These are phyloP conservation scores for Acanthamoeba lenticulata DNA, from an alignment of 208 protist species.

Conservation along the genomic window DNA sequence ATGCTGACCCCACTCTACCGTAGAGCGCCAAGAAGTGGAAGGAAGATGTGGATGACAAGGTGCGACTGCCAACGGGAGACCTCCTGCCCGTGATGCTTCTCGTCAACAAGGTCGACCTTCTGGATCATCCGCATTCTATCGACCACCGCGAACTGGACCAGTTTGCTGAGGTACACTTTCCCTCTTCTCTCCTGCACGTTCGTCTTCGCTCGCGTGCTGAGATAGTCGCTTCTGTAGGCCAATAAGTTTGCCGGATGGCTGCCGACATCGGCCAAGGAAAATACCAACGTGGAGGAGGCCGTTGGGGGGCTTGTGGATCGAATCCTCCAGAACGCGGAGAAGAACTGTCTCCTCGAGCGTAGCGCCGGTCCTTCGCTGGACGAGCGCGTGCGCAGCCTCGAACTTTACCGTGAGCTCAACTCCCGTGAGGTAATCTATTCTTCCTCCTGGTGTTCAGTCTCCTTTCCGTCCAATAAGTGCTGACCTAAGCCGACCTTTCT, in stretches of 20 bases:
- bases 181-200: neutral
- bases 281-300: conserved; percentile 77
- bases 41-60: neutral
- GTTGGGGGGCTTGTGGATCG: conserved; percentile 66
- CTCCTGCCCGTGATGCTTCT: neutral
- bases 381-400: neutral
- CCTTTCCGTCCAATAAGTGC: too few relatives aligned
- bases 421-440: neutral
- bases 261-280: conserved; percentile 70
- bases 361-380: neutral
- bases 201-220: neutral
- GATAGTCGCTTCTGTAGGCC: conserved; percentile 9
- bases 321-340: conserved; percentile 72
- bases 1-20: neutral
- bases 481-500: too few relatives aligned
- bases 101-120: neutral
- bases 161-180: neutral
- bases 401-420: neutral
- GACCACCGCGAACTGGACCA: neutral
- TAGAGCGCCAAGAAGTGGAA: neutral
- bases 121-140: neutral
- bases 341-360: neutral
- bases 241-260: conserved; percentile 80
- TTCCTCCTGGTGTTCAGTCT: too few relatives aligned
- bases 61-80: neutral